Evolutionary conservation across 495 filamentous ascomycete species (phyloP).

Genomic region (Penicillium cataractarum): DNA sequence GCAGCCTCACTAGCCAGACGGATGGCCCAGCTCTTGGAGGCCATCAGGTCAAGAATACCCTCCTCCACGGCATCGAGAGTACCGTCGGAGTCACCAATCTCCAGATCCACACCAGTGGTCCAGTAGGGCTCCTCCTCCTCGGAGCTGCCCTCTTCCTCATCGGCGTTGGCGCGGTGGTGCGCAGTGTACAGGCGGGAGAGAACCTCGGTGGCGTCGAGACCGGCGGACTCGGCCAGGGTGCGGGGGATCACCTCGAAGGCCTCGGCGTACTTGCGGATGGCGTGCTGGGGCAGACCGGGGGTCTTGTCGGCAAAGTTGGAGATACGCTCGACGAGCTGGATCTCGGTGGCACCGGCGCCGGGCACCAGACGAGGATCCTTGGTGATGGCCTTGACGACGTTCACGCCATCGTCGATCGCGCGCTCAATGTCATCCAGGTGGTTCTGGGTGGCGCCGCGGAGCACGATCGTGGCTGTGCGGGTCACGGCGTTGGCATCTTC

Average conservation of each 20-base stretch:
- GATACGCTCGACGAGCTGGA: slow-evolving; percentile 92
- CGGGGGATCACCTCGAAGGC: slow-evolving; percentile 96
- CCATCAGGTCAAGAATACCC: slow-evolving; percentile 89
- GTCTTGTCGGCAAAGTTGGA: slow-evolving; percentile 87
- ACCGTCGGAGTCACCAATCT: slow-evolving; percentile 78
- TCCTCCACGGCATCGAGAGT: slow-evolving; percentile 86
- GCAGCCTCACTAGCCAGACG: slow-evolving; percentile 94
- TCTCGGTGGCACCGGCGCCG: slow-evolving; percentile 93
- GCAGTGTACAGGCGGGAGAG: slow-evolving; percentile 89
- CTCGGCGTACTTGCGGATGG: slow-evolving; percentile 96
- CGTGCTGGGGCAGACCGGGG: slow-evolving; percentile 88
- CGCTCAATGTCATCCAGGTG: slow-evolving; percentile 97
- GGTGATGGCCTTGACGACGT: slow-evolving; percentile 97
- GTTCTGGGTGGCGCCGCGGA: slow-evolving; percentile 96
- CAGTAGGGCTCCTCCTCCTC: slow-evolving; percentile 72
- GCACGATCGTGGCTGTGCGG: slow-evolving; percentile 90
- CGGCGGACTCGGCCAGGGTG: slow-evolving; percentile 90
- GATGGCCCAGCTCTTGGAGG: slow-evolving; percentile 93
- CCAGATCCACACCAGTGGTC: slow-evolving; percentile 91
- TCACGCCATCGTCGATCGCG: slow-evolving; percentile 97
- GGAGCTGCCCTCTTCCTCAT: slow-evolving; percentile 41
- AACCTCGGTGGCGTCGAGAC: slow-evolving; percentile 94
- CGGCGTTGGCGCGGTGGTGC: slow-evolving; percentile 63
- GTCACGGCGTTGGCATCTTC: slow-evolving; percentile 89
- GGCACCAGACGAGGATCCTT: slow-evolving; percentile 89